Base-by-base conservation (phyloP, 345 rosid genomes). In the Syzygium jambos region DNA sequence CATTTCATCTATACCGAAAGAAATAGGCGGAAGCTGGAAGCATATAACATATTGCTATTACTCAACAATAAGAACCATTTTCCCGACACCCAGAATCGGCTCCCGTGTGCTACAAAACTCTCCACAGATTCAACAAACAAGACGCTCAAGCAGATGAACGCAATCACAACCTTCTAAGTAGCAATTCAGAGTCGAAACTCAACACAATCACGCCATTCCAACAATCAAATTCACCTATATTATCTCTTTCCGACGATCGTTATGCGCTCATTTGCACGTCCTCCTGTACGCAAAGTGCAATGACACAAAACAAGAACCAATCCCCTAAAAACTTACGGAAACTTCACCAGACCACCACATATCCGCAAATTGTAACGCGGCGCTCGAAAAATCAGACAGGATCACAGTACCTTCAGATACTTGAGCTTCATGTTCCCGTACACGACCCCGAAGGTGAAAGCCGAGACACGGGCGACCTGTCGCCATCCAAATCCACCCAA, bases 401-500 rank as follows among this genome's bases (percentile, higher is more conserved):
- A 84, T n/a, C 73, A 16, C 13, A 21, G 19, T 89, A 93, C 98
- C 97, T 93, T 93, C 86, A 94, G 93, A 89, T 86, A 88, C 92
- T 94, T 95, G 90, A 94, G 94, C 97, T 94, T 95, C 85, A 91
- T 77, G 90, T 87, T 94, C 56, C 98, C 98, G 85, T 93, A 95
- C 78, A 93, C 92, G 83, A 93, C 85, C 87, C 97, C 95, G 30
- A 94, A 84, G 15, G 94, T 91, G 78, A 95, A 94, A 84, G 96
- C 96, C 29, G 97, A 94, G 84, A 90, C 98, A 84, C 96, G 94
- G 88, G 95, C 97, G 63, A 94, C 96, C 98, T 94, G 88, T 17
- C 61, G 86, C 55, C 43, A 87, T 13, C 83, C 38, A 84, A 87
- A 82, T 43, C 63, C 85, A 19, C 89, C 22, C 59, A 38, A 61